A percentile compares a stretch with the other conserved stretches of the same genome.
These are phyloP conservation scores for Podospora conica DNA, from an alignment of 495 filamentous ascomycete species.

Conservation along the genomic window DNA sequence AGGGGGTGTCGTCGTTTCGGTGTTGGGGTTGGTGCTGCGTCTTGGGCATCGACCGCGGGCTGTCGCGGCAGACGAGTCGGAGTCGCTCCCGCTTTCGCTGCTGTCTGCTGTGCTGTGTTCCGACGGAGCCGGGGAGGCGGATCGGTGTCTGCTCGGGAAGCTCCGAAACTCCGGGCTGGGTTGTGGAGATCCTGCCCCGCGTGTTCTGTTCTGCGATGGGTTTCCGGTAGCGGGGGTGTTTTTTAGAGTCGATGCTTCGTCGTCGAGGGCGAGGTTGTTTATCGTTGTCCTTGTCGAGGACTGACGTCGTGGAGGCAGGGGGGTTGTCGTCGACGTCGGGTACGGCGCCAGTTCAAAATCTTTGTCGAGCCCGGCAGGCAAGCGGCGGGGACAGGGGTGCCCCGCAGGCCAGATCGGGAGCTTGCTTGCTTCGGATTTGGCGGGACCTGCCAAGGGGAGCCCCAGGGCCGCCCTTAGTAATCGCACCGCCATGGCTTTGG, in stretches of 20 bases:
- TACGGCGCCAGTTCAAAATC: constrained; percentile 10
- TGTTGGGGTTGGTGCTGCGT: neutral
- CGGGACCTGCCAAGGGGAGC: constrained; percentile 4
- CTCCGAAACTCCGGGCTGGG: neutral
- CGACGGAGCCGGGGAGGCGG: constrained; percentile 3
- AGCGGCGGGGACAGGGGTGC: neutral
- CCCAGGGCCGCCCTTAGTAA: constrained; percentile 29
- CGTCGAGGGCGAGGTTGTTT: neutral
- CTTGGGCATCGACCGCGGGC: neutral
- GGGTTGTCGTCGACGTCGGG: neutral
- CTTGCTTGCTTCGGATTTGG: neutral
- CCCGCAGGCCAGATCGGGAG: neutral
- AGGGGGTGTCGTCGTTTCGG: neutral
- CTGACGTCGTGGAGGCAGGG: neutral
- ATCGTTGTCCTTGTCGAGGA: neutral
- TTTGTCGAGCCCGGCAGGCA: neutral
- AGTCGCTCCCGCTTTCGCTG: neutral
- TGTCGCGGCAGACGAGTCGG: neutral
- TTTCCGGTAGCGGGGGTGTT: neutral
- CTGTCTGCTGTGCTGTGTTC: neutral
- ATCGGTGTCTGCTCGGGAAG: neutral
- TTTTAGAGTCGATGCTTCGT: neutral
- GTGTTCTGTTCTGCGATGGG: neutral
- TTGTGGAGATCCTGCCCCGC: neutral
- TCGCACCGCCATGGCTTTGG: constrained; percentile 14